phyloP scores from a whole-genome alignment of 768 basidiomycete species.

The Mycena galopus region DNA sequence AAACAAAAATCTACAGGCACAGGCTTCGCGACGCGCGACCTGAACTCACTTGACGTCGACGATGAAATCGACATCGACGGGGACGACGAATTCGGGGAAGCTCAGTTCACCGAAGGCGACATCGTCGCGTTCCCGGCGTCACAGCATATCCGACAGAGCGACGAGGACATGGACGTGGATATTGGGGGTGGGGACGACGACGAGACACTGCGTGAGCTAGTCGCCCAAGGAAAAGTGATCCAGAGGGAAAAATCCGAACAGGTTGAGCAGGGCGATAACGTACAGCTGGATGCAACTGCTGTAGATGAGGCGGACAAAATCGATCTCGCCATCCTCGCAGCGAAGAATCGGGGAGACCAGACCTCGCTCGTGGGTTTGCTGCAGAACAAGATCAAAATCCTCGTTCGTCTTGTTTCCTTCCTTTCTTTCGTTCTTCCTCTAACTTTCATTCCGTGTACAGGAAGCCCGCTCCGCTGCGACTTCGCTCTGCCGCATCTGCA shows the following conservation, averaged over 20 bases:
- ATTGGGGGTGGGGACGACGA: constrained; percentile 56
- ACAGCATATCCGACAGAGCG: constrained; percentile 37
- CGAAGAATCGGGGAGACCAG: constrained; percentile 63
- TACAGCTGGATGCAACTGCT: constrained; percentile 47
- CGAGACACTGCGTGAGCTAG: constrained; percentile 63
- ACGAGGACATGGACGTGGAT: constrained; percentile 56
- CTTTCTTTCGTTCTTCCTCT: constrained; percentile 10
- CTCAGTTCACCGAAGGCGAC: constrained; percentile 84
- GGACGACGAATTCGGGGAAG: constrained; percentile 82
- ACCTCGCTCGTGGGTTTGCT: constrained; percentile 65
- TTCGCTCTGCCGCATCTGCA: constrained; percentile 79
- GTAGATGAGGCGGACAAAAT: constrained; percentile 59
- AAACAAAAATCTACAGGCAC: constrained; percentile 58
- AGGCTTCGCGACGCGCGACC: constrained; percentile 77
- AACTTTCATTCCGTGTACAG: constrained; percentile 42
- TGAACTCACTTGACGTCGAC: constrained; percentile 73
- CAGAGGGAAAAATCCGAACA: constrained; percentile 39
- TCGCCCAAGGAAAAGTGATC: constrained; percentile 64
- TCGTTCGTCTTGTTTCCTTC: constrained; percentile 56
- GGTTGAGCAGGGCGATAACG: constrained; percentile 37
- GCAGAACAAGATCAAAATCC: constrained; percentile 69
- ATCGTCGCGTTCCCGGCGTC: constrained; percentile 54
- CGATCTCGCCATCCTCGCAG: constrained; percentile 63
- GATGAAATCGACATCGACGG: constrained; percentile 66
- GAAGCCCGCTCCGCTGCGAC: constrained; percentile 61